phyloP scores from a whole-genome alignment of 768 basidiomycete genomes.

The Tulasnella sp. region DNA sequence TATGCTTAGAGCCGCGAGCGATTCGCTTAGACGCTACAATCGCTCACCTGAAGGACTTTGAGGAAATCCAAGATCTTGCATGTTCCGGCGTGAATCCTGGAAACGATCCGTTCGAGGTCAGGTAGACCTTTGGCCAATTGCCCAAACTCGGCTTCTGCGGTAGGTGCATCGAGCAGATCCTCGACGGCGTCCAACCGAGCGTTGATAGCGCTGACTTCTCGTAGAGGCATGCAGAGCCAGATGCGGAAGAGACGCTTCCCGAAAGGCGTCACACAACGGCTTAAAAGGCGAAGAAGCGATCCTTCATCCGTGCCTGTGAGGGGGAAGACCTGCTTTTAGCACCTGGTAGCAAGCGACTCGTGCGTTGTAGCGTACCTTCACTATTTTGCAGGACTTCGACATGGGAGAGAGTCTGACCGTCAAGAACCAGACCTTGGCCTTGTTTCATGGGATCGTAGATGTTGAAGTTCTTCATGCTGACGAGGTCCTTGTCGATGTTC shows the following conservation, averaged over 20 bases:
- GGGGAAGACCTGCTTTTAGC: background rate
- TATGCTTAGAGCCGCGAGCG: slow-evolving; percentile 10
- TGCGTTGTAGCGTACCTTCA: slow-evolving; percentile 41
- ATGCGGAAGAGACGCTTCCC: slow-evolving; percentile 94
- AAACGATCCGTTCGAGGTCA: slow-evolving; percentile 88
- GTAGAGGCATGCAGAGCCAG: slow-evolving; percentile 91
- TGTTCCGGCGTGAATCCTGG: slow-evolving; percentile 88
- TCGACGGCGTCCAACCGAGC: slow-evolving; percentile 89
- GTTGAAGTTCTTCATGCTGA: slow-evolving; percentile 97
- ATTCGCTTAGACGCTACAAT: background rate
- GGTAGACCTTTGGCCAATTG: slow-evolving; percentile 73
- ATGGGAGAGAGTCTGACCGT: slow-evolving; percentile 93
- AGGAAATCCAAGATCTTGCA: slow-evolving; percentile 83
- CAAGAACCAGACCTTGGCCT: slow-evolving; percentile 77
- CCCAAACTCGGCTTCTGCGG: slow-evolving; percentile 68
- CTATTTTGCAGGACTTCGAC: slow-evolving; percentile 91
- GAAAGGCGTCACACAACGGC: slow-evolving; percentile 83
- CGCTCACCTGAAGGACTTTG: slow-evolving; percentile 63
- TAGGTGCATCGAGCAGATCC: slow-evolving; percentile 73
- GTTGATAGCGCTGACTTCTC: slow-evolving; percentile 76
- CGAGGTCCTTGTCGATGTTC: slow-evolving; percentile 91
- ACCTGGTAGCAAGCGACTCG: background rate
- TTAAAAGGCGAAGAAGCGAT: slow-evolving; percentile 71
- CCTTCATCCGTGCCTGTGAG: slow-evolving; percentile 67
- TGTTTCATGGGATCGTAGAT: slow-evolving; percentile 91